phyloP scores from a whole-genome alignment of 768 basidiomycete genomes.

The Lactifluus echinatus region DNA sequence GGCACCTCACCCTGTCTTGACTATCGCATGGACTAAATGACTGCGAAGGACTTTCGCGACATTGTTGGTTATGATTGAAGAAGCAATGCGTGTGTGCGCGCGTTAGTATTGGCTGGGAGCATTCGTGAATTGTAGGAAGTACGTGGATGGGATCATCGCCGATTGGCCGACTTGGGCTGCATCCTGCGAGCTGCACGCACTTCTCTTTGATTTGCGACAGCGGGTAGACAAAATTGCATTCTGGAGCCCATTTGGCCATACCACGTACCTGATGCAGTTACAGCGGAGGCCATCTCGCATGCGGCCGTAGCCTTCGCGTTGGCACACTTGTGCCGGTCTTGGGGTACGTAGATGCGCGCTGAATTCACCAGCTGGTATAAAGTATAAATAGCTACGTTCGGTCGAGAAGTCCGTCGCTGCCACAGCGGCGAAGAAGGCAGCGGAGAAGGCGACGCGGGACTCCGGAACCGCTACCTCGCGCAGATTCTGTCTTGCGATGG shows the following conservation, averaged over 20 bases:
- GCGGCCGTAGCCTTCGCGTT: slow-evolving; percentile 29
- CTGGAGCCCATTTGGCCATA: slow-evolving; percentile 30
- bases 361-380: too few species aligned
- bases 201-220: slow-evolving; percentile 28
- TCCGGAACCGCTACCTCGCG: neutral
- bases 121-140: slow-evolving; percentile 21
- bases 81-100: too few species aligned
- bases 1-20: too few species aligned
- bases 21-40: slow-evolving; percentile 23
- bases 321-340: too few species aligned
- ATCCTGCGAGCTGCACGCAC: slow-evolving; percentile 32
- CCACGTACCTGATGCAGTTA: slow-evolving; percentile 21
- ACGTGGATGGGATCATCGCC: slow-evolving; percentile 24
- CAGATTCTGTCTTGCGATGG: slow-evolving; percentile 23
- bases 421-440: slow-evolving; percentile 1
- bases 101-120: too few species aligned
- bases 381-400: slow-evolving; percentile 25
- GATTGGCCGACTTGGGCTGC: slow-evolving; percentile 26
- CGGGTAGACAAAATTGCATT: slow-evolving; percentile 25
- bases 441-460: neutral
- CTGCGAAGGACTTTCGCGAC: slow-evolving; percentile 28
- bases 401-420: slow-evolving; percentile 20
- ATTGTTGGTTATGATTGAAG: slow-evolving; percentile 24
- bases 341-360: too few species aligned
- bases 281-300: slow-evolving; percentile 17